Conservation (phyloP, 2,329 filamentous ascomycete genomes). For the Rutstroemia sp. region DNA sequence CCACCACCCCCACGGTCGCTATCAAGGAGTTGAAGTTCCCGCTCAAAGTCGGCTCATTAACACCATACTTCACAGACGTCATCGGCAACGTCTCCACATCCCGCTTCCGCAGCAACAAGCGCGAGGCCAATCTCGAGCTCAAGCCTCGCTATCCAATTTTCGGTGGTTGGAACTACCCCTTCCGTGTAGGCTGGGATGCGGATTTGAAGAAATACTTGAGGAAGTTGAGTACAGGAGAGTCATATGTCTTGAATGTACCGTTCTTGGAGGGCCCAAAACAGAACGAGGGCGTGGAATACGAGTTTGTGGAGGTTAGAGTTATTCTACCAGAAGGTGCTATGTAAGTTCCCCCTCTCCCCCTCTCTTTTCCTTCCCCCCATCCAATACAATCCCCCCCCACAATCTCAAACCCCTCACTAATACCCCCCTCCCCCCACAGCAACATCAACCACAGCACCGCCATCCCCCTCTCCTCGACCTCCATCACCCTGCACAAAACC, state of each 20-base stretch:
- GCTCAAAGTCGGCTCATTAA: conserved; percentile 68
- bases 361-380: neutral
- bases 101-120: conserved; percentile 68
- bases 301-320: conserved; percentile 69
- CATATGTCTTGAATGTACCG: conserved; percentile 83
- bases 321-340: conserved; percentile 86
- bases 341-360: conserved; percentile 45
- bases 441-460: conserved; percentile 72
- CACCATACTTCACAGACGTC: conserved; percentile 91
- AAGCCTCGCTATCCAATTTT: conserved; percentile 96
- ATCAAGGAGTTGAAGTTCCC: conserved; percentile 78
- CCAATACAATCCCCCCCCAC: conserved; percentile 35
- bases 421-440: conserved; percentile 36
- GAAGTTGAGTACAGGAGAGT: conserved; percentile 50
- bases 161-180: conserved; percentile 96
- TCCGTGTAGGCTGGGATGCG: conserved; percentile 93
- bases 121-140: conserved; percentile 78
- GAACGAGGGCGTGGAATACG: conserved; percentile 78
- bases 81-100: conserved; percentile 97
- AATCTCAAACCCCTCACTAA: conserved; percentile 37
- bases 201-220: conserved; percentile 72
- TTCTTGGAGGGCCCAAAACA: conserved; percentile 91
- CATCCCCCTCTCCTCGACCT: conserved; percentile 59
- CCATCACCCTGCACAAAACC: conserved; percentile 64
- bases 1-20: conserved; percentile 65